Evolutionary conservation across 2,329 filamentous ascomycete species (phyloP), one percentile per base, ranked within the genome.

Genomic region (Aspergillus brunneoviolaceus): DNA sequence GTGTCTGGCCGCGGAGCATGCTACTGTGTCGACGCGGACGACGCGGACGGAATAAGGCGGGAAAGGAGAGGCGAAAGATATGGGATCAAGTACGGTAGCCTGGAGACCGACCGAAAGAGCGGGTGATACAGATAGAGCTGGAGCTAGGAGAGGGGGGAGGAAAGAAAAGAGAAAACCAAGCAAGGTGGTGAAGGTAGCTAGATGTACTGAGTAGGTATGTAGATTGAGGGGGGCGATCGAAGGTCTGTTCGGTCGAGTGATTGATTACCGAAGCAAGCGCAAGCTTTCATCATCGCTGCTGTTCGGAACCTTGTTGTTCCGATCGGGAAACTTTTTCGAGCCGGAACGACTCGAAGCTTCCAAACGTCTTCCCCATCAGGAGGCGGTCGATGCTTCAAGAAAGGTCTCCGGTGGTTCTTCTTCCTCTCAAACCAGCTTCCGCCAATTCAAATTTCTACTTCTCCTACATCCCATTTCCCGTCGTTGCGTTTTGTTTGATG

Each of bases 1-100:
- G 76, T 67, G 83, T 84, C 76, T 86, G 85, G 70, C 84, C 82
- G 79, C 86, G 85, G 74, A 87, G 81, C 87, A 89, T 89, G 75
- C 77, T 83, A 71, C 62, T 66, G 57, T 69, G 39, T 45, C 39
- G 39, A 45, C 39, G 39, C 39, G 39, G 39, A 45, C 39, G 58
- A 55, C 60, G 56, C n/a, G 52, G 49, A 49, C 45, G 53, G 39
- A 29, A 51, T 58, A 60, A 53, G 31, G 48, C 29, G 49, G 49
- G 54, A 49, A 65, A 55, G 47, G 55, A 45, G 51, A 48, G 51
- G 52, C 31, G 60, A 64, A 59, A 64, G 54, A 45, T 49, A 57
- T 25, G 48, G 25, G 19, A 45, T 29, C 60, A 58, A 59, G 35
- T 57, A 63, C 49, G 66, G 42, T 55, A 60, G 47, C 48, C 59